These are phyloP conservation scores for Tetraselmis striata DNA, from an alignment of 139 green algal genomes.

Conservation along the genomic window DNA sequence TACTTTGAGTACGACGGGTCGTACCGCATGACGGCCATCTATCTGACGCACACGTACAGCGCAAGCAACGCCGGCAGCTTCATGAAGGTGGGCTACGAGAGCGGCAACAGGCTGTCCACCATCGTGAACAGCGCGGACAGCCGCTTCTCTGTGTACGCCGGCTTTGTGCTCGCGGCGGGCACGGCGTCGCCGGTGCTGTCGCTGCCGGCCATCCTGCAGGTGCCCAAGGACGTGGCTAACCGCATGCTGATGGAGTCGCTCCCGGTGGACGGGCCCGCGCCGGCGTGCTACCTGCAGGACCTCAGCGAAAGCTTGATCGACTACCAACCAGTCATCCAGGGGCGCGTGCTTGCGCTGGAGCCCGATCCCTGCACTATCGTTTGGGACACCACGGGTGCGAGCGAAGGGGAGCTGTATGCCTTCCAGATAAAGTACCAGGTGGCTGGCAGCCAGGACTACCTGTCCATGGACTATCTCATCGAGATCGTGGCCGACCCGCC, in stretches of 20 bases:
- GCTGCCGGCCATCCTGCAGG: neutral
- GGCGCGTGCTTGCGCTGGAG: neutral
- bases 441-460: neutral
- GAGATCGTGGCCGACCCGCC: neutral
- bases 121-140: neutral
- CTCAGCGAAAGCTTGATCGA: neutral
- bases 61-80: neutral
- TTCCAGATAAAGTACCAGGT: neutral
- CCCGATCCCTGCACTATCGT: neutral
- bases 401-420: neutral
- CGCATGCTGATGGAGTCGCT: neutral
- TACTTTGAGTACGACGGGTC: neutral
- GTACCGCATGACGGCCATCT: neutral
- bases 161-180: neutral
- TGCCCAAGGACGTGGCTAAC: neutral
- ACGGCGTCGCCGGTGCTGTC: neutral
- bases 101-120: neutral
- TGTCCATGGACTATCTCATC: neutral
- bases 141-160: neutral
- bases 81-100: neutral
- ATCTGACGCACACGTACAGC: neutral
- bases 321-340: neutral
- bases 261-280: neutral
- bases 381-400: neutral
- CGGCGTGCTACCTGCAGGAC: neutral